Conservation (phyloP, 495 filamentous ascomycete species). For the Podospora sp. region DNA sequence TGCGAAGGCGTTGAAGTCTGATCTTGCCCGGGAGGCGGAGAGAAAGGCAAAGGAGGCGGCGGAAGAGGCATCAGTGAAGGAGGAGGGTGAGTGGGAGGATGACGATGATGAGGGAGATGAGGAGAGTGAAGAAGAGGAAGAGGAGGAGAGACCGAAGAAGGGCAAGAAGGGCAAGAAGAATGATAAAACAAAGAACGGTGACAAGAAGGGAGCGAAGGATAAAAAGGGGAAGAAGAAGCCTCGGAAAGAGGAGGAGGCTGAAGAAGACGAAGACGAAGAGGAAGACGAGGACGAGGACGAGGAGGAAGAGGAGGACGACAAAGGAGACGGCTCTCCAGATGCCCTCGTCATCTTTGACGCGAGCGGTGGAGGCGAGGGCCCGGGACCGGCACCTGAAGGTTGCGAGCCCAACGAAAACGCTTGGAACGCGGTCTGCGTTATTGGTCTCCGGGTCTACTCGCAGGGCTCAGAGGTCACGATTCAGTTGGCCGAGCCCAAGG, state of each 20-base stretch:
- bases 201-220: not conserved
- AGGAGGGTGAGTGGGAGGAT: constrained; percentile 1
- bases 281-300: constrained; percentile 13
- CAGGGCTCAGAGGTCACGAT: constrained; percentile 43
- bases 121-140: not conserved
- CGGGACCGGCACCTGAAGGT: not conserved
- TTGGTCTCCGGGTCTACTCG: constrained; percentile 53
- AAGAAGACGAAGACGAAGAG: not conserved
- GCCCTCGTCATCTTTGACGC: not conserved
- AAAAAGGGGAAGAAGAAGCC: not conserved
- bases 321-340: not conserved
- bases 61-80: constrained; percentile 6
- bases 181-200: not conserved
- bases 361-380: not conserved
- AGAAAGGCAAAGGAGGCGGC: constrained; percentile 14
- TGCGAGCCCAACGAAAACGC: constrained; percentile 29
- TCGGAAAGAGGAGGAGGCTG: not conserved
- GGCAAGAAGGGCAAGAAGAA: constrained; percentile 4
- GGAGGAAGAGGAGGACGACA: not conserved
- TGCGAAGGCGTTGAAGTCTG: constrained; percentile 60
- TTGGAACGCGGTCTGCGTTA: constrained; percentile 57
- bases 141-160: constrained; percentile 2
- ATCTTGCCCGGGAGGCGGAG: constrained; percentile 19
- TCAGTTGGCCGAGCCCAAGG: constrained; percentile 39
- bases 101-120: constrained; percentile 3